Evolutionary conservation across 345 rosid species (phyloP), one percentile per base, ranked within the genome.

Genomic region (Gossypioides kirkii): DNA sequence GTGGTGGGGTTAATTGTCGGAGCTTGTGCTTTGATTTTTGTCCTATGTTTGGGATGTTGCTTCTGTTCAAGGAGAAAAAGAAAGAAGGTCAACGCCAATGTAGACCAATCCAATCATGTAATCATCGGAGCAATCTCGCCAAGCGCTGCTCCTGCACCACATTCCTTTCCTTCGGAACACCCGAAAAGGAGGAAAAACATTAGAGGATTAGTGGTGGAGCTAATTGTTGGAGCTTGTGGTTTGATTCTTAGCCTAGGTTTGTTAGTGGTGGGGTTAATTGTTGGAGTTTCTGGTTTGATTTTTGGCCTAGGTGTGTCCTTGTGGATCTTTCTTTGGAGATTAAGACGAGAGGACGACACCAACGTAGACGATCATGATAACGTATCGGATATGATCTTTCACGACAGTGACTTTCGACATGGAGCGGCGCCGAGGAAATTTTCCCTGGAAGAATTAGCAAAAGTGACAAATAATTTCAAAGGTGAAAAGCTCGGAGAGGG

Each of bases 401-500:
- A 32, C 38, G 18, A n/a, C 10, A 41, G 18, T 28, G 18, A 26
- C 2, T 26, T 60, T 60, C 18, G 1, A 12, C 28, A 12, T 12
- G 73, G 8, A 10, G 23, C 11, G 22, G 82, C 56, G 45, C 64
- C 79, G 0, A 71, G 66, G 79, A 71, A 66, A 54, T 75, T 79
- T 65, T 75, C 73, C 2, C 67, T 62, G 10, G 59, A 6, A 47
- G 73, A 75, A 25, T 43, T 79, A 47, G 73, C 32, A 5, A 61
- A 11, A 9, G 78, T 76, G 4, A 79, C 79, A 3, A 53, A 38
- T 13, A 66, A 72, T 9, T 79, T 76, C 47, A 26, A 54, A 2
- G 38, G 70, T 8, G 67, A 71, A 47, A 26, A 62, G 58, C 82
- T 79, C 11, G 77, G 79, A 32, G 38, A 32, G 38, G 38, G 38